Evolutionary conservation across 768 basidiomycete genomes (phyloP), one percentile per base, ranked within the genome.

Genomic region (Lactifluus hygrophoroides): DNA sequence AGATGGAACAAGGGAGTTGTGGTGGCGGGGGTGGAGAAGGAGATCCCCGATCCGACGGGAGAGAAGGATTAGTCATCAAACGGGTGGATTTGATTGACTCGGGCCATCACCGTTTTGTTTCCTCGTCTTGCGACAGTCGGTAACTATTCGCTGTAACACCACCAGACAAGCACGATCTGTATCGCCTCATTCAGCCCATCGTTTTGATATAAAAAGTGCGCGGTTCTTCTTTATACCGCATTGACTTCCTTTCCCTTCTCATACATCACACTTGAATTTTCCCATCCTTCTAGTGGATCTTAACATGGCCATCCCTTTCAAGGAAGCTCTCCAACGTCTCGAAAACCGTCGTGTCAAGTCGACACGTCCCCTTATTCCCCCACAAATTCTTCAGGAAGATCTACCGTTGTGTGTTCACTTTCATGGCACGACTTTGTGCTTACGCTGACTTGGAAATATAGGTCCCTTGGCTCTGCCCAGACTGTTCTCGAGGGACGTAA

Each of bases 351-450:
- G 94, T 45, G 93, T 97, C 54, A 92, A 83, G 69, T 85, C 81
- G 16, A 93, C 87, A 17, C 78, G 93, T 42, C 94, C 94, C 28
- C 74, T 97, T 56, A 94, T 97, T 56, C 94, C 94, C 51, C 94
- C 94, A 21, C 93, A 94, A 68, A 95, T 97, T 60, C 79, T 97
- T 1, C 88, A 89, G 64, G 94, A 97, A 71, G 94, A 97, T 71
- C 79, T 90, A n/a, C 90, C 90, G 43, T 73, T 92, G 88, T 90
- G 73, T 51, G 82, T 74, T 30, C 30, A 47, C 16, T 25, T 45
- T 13, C n/a, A 3, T 17, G 11, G 1, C 30, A 49, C 63, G 60
- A 38, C 57, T 71, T 9, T 70, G 67, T 16, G 32, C 46, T 43
- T 34, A 30, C 47, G 32, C 40, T 55, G 58, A 50, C 32, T 3